phyloP scores from a whole-genome alignment of 2,329 filamentous ascomycete species.

The Myriosclerotinia scirpicola region DNA sequence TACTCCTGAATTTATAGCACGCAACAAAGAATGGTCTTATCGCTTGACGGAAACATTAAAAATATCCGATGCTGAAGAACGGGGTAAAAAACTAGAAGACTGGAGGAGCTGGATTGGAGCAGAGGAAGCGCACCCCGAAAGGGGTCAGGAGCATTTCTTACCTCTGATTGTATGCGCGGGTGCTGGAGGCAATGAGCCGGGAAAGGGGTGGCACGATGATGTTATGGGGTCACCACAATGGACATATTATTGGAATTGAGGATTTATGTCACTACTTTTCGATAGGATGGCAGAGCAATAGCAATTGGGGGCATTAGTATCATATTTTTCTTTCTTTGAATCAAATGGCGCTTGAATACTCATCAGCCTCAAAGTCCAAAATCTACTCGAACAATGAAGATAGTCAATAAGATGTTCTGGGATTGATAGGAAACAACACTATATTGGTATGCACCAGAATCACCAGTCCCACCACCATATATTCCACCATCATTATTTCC shows the following conservation, averaged over 20 bases:
- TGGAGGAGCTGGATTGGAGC: conserved; percentile 54
- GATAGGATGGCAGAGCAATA: background rate
- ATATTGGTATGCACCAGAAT: background rate
- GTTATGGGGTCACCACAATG: conserved; percentile 29
- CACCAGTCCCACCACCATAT: background rate
- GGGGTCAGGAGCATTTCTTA: conserved; percentile 58
- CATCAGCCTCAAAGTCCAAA: background rate
- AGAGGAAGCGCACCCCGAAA: conserved; percentile 58
- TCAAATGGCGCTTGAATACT: background rate
- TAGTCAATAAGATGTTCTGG: background rate
- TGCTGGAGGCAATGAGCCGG: conserved; percentile 51
- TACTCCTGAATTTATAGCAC: conserved; percentile 58
- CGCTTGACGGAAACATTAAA: conserved; percentile 42
- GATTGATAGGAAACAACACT: background rate
- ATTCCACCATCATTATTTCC: background rate
- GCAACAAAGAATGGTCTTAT: conserved; percentile 54
- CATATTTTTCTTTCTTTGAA: no score
- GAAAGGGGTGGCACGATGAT: conserved; percentile 35
- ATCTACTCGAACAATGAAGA: background rate
- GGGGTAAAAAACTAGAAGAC: conserved; percentile 47
- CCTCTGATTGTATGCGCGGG: conserved; percentile 59
- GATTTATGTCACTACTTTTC: background rate
- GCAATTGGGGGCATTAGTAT: no score
- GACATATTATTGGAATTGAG: conserved; percentile 34
- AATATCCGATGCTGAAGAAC: conserved; percentile 41